A percentile compares a stretch with the other conserved stretches of the same genome.
Conservation (phyloP, 2,329 filamentous ascomycete species). For the Pleomassaria siparia region DNA sequence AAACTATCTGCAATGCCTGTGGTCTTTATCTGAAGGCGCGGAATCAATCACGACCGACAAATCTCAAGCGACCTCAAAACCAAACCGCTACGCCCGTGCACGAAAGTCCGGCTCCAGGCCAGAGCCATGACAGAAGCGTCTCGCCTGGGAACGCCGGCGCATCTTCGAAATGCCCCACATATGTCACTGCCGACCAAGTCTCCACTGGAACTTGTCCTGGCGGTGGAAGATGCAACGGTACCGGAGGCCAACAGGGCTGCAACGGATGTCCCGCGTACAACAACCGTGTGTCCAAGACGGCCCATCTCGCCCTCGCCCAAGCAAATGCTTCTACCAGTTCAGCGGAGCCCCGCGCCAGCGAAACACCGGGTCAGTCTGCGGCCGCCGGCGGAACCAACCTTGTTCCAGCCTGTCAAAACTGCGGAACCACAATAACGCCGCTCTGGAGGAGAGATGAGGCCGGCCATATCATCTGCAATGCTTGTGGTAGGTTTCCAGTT, state of each 20-base stretch:
- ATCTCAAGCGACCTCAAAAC: conserved; percentile 70
- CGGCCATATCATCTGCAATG: conserved; percentile 97
- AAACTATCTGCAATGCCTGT: conserved; percentile 97
- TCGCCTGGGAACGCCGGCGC: conserved; percentile 41
- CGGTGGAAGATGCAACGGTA: conserved; percentile 92
- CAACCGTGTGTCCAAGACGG: conserved; percentile 88
- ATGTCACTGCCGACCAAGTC: conserved; percentile 74
- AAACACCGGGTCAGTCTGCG: conserved; percentile 17
- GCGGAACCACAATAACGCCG: conserved; percentile 92
- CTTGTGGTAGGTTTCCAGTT: conserved; percentile 73
- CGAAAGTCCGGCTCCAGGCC: conserved; percentile 45
- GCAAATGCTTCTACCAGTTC: conserved; percentile 30
- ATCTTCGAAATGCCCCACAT: conserved; percentile 60
- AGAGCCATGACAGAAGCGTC: conserved; percentile 42
- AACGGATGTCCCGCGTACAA: conserved; percentile 97
- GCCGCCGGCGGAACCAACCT: conserved; percentile 55
- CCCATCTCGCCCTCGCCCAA: conserved; percentile 64
- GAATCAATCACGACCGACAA: conserved; percentile 87
- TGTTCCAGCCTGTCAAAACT: conserved; percentile 94
- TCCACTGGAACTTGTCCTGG: conserved; percentile 89
- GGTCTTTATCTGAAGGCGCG: conserved; percentile 92
- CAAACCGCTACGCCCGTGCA: conserved; percentile 28
- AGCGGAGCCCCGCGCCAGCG: conserved; percentile 19
- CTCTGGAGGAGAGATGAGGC: conserved; percentile 93
- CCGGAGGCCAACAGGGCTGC: conserved; percentile 91